These are phyloP conservation scores for Leishmania gerbilli DNA, from an alignment of 208 protist genomes.

Conservation along the genomic window DNA sequence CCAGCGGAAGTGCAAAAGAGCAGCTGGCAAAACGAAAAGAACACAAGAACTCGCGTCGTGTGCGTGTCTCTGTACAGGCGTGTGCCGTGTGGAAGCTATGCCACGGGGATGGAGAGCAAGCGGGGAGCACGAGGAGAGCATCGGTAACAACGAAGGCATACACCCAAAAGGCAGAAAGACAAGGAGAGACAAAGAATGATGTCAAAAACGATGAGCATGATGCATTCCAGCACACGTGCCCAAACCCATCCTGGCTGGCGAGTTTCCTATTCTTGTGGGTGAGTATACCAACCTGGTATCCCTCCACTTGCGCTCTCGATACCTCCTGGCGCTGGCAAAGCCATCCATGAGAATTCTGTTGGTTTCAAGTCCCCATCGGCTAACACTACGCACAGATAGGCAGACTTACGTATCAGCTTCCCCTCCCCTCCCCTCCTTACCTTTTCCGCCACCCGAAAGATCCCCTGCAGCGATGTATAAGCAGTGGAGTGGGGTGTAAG, in stretches of 20 bases:
- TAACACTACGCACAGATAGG: not conserved
- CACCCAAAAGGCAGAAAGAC: slow-evolving; percentile 1
- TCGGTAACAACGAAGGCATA: not conserved
- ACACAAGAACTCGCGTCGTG: not conserved
- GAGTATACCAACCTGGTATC: not conserved
- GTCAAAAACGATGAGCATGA: not conserved
- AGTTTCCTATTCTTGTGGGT: not conserved
- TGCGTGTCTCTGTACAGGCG: not conserved
- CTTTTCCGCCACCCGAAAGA: not conserved
- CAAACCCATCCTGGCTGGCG: not conserved
- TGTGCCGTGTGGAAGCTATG: not conserved
- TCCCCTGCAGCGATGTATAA: not conserved
- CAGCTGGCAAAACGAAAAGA: not conserved
- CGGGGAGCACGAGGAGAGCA: not conserved
- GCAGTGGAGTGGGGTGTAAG: not conserved
- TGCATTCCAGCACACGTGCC: not conserved
- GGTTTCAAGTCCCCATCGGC: not conserved
- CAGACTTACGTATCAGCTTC: not conserved
- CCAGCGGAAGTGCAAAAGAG: slow-evolving; percentile 10
- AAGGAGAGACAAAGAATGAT: slow-evolving; percentile 10
- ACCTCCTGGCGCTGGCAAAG: not conserved
- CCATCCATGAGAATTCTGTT: not conserved
- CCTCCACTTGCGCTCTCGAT: not conserved
- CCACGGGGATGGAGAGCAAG: not conserved
- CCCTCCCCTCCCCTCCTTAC: not conserved